A percentile compares a stretch with the other conserved stretches of the same genome.
Conservation (phyloP, 2,329 filamentous ascomycete genomes). For the Aspergillus costaricaensis region DNA sequence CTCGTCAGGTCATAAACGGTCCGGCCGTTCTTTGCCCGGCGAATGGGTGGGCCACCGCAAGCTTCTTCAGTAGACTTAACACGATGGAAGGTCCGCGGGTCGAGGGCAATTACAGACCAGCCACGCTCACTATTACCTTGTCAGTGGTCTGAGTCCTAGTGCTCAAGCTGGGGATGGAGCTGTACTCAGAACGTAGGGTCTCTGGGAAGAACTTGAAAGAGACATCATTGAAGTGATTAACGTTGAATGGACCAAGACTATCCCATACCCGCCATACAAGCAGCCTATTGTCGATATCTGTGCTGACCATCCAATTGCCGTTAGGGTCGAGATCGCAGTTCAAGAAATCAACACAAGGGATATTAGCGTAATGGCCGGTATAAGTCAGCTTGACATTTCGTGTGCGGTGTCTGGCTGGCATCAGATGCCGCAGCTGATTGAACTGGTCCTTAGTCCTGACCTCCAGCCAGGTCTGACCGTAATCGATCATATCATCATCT, state of each 20-base stretch:
- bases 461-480: slow-evolving; percentile 38
- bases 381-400: slow-evolving; percentile 48
- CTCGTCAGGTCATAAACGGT: slow-evolving; percentile 34
- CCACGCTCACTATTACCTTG: slow-evolving; percentile 34
- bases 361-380: slow-evolving; percentile 51
- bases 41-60: slow-evolving; percentile 39
- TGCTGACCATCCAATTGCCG: slow-evolving; percentile 59
- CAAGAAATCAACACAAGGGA: slow-evolving; percentile 60
- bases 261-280: slow-evolving; percentile 55
- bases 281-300: slow-evolving; percentile 55
- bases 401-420: slow-evolving; percentile 37
- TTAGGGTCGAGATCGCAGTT: slow-evolving; percentile 58
- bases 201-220: slow-evolving; percentile 23
- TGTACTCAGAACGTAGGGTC: slow-evolving; percentile 31
- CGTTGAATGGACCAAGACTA: slow-evolving; percentile 28
- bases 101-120: slow-evolving; percentile 51
- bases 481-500: slow-evolving; percentile 20
- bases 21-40: slow-evolving; percentile 19
- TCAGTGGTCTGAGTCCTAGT: slow-evolving; percentile 11
- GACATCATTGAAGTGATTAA: slow-evolving; percentile 35
- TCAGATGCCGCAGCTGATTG: slow-evolving; percentile 29
- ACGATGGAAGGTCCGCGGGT: slow-evolving; percentile 45
- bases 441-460: slow-evolving; percentile 31
- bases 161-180: not conserved
- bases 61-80: slow-evolving; percentile 40